phyloP scores from a whole-genome alignment of 2,329 filamentous ascomycete genomes.

The Lojkania enalia region DNA sequence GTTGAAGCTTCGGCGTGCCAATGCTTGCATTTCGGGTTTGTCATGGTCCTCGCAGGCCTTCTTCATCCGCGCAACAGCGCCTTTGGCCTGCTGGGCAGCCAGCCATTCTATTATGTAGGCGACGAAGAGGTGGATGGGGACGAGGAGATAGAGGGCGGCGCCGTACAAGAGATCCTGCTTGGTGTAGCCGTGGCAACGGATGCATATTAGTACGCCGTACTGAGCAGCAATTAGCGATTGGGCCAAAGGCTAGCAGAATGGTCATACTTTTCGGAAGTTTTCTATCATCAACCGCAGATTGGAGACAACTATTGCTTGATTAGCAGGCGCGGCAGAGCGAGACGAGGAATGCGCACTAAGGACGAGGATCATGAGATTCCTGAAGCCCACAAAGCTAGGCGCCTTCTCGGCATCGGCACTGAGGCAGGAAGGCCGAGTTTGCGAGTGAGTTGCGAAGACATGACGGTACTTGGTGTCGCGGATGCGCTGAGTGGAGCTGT shows the following conservation, averaged over 20 bases:
- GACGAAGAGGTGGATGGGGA: conserved; percentile 86
- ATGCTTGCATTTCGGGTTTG: conserved; percentile 60
- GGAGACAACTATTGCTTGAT: conserved; percentile 70
- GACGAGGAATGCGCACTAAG: conserved; percentile 61
- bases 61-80: conserved; percentile 62
- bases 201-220: conserved; percentile 94
- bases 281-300: conserved; percentile 95
- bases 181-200: conserved; percentile 86
- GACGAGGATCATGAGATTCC: conserved; percentile 95
- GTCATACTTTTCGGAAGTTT: conserved; percentile 83
- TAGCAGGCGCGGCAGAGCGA: conserved; percentile 12
- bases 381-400: conserved; percentile 89
- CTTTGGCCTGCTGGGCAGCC: conserved; percentile 77
- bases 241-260: neutral
- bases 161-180: conserved; percentile 76
- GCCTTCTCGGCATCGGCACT: conserved; percentile 76
- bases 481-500: conserved; percentile 21
- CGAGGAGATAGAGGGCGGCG: conserved; percentile 77
- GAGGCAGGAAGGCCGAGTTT: conserved; percentile 73
- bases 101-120: conserved; percentile 87
- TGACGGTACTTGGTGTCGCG: conserved; percentile 76
- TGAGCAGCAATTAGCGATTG: conserved; percentile 42
- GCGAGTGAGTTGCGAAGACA: conserved; percentile 81
- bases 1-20: conserved; percentile 66
- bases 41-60: conserved; percentile 49